Evolutionary conservation across 2,329 filamentous ascomycete species (phyloP).

Genomic region (Alternaria sp.): DNA sequence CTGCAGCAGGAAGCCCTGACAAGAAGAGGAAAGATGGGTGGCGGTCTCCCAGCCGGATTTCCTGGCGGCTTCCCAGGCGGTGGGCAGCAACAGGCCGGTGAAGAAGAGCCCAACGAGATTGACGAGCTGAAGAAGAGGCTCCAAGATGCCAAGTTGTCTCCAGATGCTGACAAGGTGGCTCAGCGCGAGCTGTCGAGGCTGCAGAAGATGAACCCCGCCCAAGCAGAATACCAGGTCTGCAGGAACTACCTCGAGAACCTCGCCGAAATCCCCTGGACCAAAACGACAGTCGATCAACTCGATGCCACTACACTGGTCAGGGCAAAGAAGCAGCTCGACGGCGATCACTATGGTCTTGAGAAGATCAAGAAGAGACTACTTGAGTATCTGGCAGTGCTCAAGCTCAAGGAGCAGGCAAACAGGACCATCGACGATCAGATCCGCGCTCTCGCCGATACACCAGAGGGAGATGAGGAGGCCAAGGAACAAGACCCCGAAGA

Average conservation of each 20-base stretch:
- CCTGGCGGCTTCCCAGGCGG: conserved; percentile 53
- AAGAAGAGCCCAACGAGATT: conserved; percentile 86
- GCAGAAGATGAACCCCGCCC: conserved; percentile 93
- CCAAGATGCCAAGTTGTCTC: conserved; percentile 77
- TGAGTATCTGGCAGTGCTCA: conserved; percentile 94
- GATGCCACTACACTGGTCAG: conserved; percentile 77
- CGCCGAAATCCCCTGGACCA: conserved; percentile 91
- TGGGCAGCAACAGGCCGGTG: conserved; percentile 56
- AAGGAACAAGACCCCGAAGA: conserved; percentile 49
- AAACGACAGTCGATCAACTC: conserved; percentile 82
- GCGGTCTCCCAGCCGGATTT: conserved; percentile 43
- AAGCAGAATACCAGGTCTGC: conserved; percentile 94
- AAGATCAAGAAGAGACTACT: conserved; percentile 96
- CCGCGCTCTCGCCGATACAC: conserved; percentile 57
- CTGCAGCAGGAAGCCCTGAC: conserved; percentile 52
- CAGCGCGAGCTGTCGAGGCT: conserved; percentile 86
- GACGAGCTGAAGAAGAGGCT: conserved; percentile 91
- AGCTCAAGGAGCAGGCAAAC: conserved; percentile 91
- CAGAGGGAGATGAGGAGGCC: conserved; percentile 43
- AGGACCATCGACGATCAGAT: conserved; percentile 82
- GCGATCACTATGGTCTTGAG: conserved; percentile 95
- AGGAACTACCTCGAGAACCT: conserved; percentile 93
- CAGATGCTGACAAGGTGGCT: conserved; percentile 88
- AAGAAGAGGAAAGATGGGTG: conserved; percentile 41
- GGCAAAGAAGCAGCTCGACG: conserved; percentile 88